Base-by-base conservation (phyloP, 495 filamentous ascomycete genomes). In the Jackrogersella minutella region DNA sequence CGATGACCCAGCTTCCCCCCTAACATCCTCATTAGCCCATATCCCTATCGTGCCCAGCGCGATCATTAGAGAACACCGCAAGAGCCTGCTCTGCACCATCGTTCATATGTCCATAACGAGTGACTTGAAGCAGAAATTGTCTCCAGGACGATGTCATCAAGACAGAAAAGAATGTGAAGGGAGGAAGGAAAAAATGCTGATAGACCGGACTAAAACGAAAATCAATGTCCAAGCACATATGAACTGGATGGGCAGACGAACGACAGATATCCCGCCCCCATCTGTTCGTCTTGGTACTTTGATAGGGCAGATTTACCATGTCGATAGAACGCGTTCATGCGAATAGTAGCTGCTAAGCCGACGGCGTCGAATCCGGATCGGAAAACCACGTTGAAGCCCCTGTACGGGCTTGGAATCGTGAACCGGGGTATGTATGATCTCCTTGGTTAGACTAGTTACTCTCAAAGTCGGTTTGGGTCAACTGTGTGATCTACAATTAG, bases 401-500 rank as follows among this genome's bases (percentile, higher is more conserved):
- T 36, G 53, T 24, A 60, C 31, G 24, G 36, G 21, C 33, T 16
- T 40, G 28, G 28, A 60, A 47, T 22, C 36, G 34, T 22, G 31
- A 33, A 26, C 53, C 43, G 19, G 58, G 54, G 46, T 37, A 53
- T 65, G 56, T 64, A 13, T 53, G 61, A 66, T 73, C 58, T 62
- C 43, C 64, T 58, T 44, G 60, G 62, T 59, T 60, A 41, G 53
- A 44, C 58, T 40, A 31, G 64, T 44, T 41, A 58, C 60, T 57
- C 43, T 46, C 22, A 40, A 55, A 37, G 39, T 47, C 21, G 33
- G 34, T 44, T 58, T 40, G 58, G 58, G 71, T 63, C 52, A 58
- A 56, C 47, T 71, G 71, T 73, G 40, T 73, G 71, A 73, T 73
- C 71, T 73, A 39, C 71, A 58, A 60, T 47, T 64, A 60, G 71